Base-by-base conservation (phyloP, 2,329 filamentous ascomycete genomes). In the Pyrenochaeta sp. region DNA sequence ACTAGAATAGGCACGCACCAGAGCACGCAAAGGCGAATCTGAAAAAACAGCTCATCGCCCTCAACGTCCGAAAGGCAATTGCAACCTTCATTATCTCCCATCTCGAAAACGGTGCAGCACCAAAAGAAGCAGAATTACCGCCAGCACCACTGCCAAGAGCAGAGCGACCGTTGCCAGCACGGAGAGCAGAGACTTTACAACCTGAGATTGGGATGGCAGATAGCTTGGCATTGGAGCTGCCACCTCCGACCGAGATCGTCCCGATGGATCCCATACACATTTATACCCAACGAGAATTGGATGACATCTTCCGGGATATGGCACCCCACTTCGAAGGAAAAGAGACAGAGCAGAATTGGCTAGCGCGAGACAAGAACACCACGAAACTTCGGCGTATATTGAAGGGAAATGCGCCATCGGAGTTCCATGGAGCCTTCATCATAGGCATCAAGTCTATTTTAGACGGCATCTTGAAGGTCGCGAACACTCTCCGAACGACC, bases 301-400 rank as follows among this genome's bases (percentile, higher is more conserved):
- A 96, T 48, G 91, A 96, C 18, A 84, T 88, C 1, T 85, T 96
- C 67, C 84, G 83, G 54, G 86, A 89, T 21, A 96, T 97, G 89
- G 78, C 86, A 21, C 79, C 80, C 39, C 81, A 81, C 67, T 96
- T 96, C 51, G 91, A 96, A 56, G 92, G 92, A 38, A 90, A 81
- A 66, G 93, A 97, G 74, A 85, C 88, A 0, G 93, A 97, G 66
- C 84, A 89, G 47, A 97, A 97, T 65, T 97, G 93, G 93, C 69
- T 89, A 60, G 86, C 87, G 57, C 82, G 93, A 68, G 93, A 97
- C 69, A 88, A 93, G 74, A 87, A 83, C 63, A 81, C 91, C 24
- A 81, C 81, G 6, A 92, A 88, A 55, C 73, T 97, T 35, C 84
- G 93, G 38, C 83, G 85, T 52, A 80, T 96, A 18, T 83, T 90